A percentile compares a stretch with the other conserved stretches of the same genome.
Evolutionary conservation across 179 eudicot species (phyloP).

Genomic region (Silene coronaria): DNA sequence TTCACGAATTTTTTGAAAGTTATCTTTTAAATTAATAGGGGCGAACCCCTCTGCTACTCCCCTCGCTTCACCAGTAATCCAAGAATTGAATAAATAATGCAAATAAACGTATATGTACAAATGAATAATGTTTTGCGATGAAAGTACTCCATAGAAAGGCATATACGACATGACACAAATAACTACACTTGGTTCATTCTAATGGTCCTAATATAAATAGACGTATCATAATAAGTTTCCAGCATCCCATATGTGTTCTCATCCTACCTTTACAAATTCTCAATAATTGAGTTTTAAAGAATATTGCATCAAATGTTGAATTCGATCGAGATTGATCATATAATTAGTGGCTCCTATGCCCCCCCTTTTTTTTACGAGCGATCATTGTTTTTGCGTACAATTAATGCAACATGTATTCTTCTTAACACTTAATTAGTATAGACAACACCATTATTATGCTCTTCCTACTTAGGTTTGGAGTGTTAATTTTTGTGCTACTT

Average conservation of each 20-base stretch:
- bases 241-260: constrained; percentile 3
- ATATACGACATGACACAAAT: neutral
- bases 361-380: neutral
- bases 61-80: too few species aligned
- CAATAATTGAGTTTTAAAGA: constrained; percentile 4
- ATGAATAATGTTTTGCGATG: neutral
- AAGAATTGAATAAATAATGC: too few species aligned
- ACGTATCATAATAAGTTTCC: neutral
- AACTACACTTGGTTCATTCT: neutral
- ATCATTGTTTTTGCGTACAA: neutral
- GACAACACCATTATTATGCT: constrained; percentile 6
- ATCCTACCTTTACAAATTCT: neutral
- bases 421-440: neutral
- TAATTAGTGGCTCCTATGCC: neutral
- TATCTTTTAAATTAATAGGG: too few species aligned
- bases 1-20: too few species aligned
- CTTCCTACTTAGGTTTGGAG: neutral
- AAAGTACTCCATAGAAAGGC: neutral
- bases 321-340: neutral
- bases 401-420: neutral
- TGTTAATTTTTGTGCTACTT: neutral
- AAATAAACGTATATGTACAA: too few species aligned
- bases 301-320: neutral
- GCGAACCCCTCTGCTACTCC: too few species aligned
- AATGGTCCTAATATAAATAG: neutral